These are phyloP conservation scores for Ogataea ganodermae DNA, from an alignment of 805 yeast species.

Conservation along the genomic window DNA sequence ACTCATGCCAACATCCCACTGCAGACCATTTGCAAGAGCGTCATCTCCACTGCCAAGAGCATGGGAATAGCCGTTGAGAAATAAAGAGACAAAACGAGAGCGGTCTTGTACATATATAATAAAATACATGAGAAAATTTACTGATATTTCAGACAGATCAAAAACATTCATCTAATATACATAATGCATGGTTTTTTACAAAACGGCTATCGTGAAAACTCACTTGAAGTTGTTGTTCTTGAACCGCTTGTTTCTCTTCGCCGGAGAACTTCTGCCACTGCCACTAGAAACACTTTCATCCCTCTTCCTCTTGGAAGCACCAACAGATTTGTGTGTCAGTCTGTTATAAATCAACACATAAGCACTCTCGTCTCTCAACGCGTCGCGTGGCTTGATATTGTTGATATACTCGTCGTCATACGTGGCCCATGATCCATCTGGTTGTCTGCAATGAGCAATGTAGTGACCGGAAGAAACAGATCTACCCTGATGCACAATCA, in stretches of 20 bases:
- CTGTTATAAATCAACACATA: slow-evolving; percentile 86
- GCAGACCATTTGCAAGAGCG: slow-evolving; percentile 76
- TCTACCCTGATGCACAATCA: slow-evolving; percentile 93
- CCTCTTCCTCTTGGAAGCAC: slow-evolving; percentile 20
- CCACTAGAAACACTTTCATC: neutral
- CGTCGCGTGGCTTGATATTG: slow-evolving; percentile 68
- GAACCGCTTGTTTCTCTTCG: slow-evolving; percentile 18
- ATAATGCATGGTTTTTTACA: slow-evolving; percentile 8
- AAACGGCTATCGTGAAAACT: neutral
- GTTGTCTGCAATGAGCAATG: slow-evolving; percentile 86
- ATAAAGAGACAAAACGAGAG: neutral
- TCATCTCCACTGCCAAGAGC: slow-evolving; percentile 85
- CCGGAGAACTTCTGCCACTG: neutral
- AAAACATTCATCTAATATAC: slow-evolving; percentile 10
- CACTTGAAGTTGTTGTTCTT: slow-evolving; percentile 13
- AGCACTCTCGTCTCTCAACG: slow-evolving; percentile 82
- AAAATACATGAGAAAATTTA: neutral
- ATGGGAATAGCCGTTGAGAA: slow-evolving; percentile 74
- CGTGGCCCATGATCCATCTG: slow-evolving; percentile 89
- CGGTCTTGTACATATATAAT: slow-evolving; percentile 10
- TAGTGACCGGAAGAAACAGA: slow-evolving; percentile 93
- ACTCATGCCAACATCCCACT: slow-evolving; percentile 71
- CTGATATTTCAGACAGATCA: slow-evolving; percentile 2
- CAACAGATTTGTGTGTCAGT: slow-evolving; percentile 54
- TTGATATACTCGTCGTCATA: slow-evolving; percentile 93